A percentile compares a stretch with the other conserved stretches of the same genome.
phyloP scores from a whole-genome alignment of 2,329 filamentous ascomycete genomes.

The Fusarium chuoi region DNA sequence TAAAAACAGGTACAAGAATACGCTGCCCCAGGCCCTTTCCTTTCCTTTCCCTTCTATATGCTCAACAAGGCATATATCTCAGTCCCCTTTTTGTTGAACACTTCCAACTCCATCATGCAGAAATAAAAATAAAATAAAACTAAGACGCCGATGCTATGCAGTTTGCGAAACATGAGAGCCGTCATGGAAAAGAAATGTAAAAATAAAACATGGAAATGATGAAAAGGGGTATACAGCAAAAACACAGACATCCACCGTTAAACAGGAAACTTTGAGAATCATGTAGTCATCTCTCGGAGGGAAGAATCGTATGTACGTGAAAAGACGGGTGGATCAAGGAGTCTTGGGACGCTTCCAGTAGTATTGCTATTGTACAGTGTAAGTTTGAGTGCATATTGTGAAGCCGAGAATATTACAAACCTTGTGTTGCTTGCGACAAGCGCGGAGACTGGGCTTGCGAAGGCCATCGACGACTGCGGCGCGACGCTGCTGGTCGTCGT shows the following conservation, averaged over 20 bases:
- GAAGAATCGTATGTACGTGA: constrained; percentile 24
- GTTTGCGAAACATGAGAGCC: constrained; percentile 24
- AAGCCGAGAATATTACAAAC: constrained; percentile 60
- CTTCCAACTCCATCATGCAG: constrained; percentile 37
- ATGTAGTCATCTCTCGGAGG: constrained; percentile 11
- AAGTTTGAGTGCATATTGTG: neutral
- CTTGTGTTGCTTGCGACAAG: constrained; percentile 97
- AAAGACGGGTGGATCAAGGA: constrained; percentile 53
- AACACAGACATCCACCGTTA: constrained; percentile 29
- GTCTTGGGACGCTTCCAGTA: constrained; percentile 74
- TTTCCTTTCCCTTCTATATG: constrained; percentile 3
- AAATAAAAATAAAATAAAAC: constrained; percentile 17
- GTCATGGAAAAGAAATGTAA: constrained; percentile 3
- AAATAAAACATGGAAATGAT: constrained; percentile 15
- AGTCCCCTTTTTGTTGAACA: neutral
- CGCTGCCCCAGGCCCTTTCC: neutral
- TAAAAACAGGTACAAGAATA: constrained; percentile 4
- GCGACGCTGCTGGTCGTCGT: constrained; percentile 80
- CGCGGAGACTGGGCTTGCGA: constrained; percentile 87
- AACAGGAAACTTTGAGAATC: constrained; percentile 16
- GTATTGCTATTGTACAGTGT: constrained; percentile 65
- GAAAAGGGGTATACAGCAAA: constrained; percentile 41
- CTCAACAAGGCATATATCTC: neutral
- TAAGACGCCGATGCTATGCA: constrained; percentile 44
- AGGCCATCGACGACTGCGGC: constrained; percentile 86